Conservation (phyloP, 768 basidiomycete species). For the Tubosaeta brunneosetosa region DNA sequence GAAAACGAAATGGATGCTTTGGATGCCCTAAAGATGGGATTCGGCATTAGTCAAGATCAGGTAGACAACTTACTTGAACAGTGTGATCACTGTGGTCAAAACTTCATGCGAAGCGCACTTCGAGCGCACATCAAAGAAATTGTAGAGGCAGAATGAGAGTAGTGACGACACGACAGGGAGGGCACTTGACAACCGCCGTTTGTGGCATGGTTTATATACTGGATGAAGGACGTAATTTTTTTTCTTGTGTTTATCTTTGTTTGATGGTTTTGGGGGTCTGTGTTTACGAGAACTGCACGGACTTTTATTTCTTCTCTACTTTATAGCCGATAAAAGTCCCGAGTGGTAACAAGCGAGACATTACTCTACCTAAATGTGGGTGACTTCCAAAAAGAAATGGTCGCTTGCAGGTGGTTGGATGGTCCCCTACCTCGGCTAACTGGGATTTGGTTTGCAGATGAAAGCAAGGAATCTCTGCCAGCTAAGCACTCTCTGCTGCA, state of each 20-base stretch:
- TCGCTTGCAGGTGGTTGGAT: no score
- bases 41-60: not conserved
- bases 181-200: not conserved
- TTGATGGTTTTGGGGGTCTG: not conserved
- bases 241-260: not conserved
- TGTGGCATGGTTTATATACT: not conserved
- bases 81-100: not conserved
- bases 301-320: not conserved
- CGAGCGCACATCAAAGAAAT: not conserved
- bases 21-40: not conserved
- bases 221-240: not conserved
- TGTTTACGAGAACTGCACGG: not conserved
- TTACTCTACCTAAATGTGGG: no score
- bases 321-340: no score
- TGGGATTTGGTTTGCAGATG: no score
- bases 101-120: not conserved
- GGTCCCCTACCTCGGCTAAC: no score
- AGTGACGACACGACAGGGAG: no score
- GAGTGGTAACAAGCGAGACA: no score
- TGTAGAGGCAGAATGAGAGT: not conserved
- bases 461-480: no score
- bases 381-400: no score
- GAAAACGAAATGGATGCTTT: not conserved
- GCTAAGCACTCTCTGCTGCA: no score
- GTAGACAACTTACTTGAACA: not conserved